These are phyloP conservation scores for Leishmania guyanensis DNA, from an alignment of 208 protist species.

Conservation along the genomic window DNA sequence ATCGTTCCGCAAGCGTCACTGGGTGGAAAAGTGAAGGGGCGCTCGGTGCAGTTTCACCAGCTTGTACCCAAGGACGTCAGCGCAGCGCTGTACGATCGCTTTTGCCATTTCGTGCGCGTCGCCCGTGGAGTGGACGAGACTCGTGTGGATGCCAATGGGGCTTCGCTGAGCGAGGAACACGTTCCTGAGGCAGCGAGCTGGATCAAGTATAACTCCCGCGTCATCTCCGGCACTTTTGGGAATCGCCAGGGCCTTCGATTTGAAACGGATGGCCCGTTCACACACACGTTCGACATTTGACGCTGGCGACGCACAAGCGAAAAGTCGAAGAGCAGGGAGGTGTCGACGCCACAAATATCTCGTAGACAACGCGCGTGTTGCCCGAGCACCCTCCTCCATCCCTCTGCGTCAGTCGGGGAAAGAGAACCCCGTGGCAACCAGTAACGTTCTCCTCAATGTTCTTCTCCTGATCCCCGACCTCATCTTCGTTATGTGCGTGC, in stretches of 20 bases:
- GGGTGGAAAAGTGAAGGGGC: constrained; percentile 82
- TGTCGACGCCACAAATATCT: not conserved
- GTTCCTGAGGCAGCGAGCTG: constrained; percentile 27
- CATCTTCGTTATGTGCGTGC: not conserved
- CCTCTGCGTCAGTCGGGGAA: not conserved
- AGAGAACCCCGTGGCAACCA: not conserved
- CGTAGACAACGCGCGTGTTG: not conserved
- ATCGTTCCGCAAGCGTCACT: constrained; percentile 88
- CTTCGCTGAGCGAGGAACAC: constrained; percentile 20
- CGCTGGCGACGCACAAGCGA: not conserved
- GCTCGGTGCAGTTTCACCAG: constrained; percentile 81
- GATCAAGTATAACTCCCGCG: constrained; percentile 49
- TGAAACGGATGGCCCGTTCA: constrained; percentile 82
- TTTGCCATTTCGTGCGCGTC: constrained; percentile 60
- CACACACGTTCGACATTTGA: constrained; percentile 82
- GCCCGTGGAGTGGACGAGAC: constrained; percentile 52
- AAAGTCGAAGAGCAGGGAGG: constrained; percentile 1
- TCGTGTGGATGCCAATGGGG: constrained; percentile 57
- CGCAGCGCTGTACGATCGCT: constrained; percentile 53
- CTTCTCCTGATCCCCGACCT: not conserved
- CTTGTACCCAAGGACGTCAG: constrained; percentile 67
- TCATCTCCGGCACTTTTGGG: constrained; percentile 82
- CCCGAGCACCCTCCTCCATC: not conserved
- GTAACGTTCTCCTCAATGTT: not conserved
- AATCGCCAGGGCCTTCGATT: constrained; percentile 79